Evolutionary conservation across 345 rosid species (phyloP).

Genomic region (Rubroshorea leprosula): DNA sequence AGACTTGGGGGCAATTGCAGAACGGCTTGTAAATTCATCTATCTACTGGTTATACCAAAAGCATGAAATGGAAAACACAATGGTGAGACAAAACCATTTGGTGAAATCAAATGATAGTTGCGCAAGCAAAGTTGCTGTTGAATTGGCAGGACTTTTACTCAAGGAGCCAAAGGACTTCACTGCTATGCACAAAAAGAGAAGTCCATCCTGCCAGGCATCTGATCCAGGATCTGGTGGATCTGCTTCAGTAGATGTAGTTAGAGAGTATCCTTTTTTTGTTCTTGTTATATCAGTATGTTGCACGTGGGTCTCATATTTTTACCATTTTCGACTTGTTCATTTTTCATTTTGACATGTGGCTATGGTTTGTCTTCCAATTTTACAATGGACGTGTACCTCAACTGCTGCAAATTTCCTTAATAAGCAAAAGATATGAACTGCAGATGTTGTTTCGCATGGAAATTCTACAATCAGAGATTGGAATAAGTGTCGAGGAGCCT

Average conservation of each 20-base stretch:
- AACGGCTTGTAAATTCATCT: constrained; percentile 63
- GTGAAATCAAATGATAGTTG: constrained; percentile 25
- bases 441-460: constrained; percentile 95
- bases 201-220: constrained; percentile 26
- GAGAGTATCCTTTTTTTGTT: constrained; percentile 70
- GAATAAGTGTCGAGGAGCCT: constrained; percentile 40
- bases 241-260: constrained; percentile 35
- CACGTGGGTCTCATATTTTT: neutral
- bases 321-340: neutral
- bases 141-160: constrained; percentile 52
- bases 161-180: constrained; percentile 70
- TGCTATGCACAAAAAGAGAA: constrained; percentile 33
- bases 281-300: neutral
- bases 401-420: constrained; percentile 44
- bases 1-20: constrained; percentile 69
- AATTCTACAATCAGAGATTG: constrained; percentile 66
- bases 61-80: constrained; percentile 28
- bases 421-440: constrained; percentile 61
- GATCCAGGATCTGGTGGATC: constrained; percentile 28
- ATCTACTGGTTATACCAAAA: constrained; percentile 55
- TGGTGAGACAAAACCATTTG: constrained; percentile 33
- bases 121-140: constrained; percentile 36
- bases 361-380: constrained; percentile 8
- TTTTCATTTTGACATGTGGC: constrained; percentile 1
- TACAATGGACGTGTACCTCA: neutral